A percentile compares a stretch with the other conserved stretches of the same genome.
These are phyloP conservation scores for Dactylorhiza incarnata DNA, from an alignment of 106 monocot species.

Conservation along the genomic window DNA sequence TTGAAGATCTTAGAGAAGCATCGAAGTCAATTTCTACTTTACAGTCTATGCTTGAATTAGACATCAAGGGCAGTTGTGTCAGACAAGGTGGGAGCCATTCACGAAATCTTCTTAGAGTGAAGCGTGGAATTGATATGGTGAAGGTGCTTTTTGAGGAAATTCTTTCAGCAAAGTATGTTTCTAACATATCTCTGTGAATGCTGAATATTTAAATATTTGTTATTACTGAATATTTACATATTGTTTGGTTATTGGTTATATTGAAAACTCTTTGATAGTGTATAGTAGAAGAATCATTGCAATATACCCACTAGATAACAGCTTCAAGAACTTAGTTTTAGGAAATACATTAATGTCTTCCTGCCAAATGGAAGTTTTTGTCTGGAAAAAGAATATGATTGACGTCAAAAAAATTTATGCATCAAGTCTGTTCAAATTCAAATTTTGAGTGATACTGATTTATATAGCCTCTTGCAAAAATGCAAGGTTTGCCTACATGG, in stretches of 20 bases:
- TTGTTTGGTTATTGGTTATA: not conserved
- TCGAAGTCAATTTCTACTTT: conserved; percentile 63
- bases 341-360: too few species aligned
- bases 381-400: too few species aligned
- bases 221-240: conserved; percentile 2
- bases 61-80: conserved; percentile 44
- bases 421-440: too few species aligned
- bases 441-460: too few species aligned
- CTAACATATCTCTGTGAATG: not conserved
- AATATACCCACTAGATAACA: too few species aligned
- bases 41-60: conserved; percentile 49
- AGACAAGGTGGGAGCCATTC: conserved; percentile 73
- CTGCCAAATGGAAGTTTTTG: too few species aligned
- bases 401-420: too few species aligned
- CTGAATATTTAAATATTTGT: not conserved
- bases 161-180: conserved; percentile 58
- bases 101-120: conserved; percentile 86
- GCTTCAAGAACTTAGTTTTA: too few species aligned
- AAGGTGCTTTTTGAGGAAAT: conserved; percentile 83
- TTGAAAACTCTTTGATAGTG: too few species aligned
- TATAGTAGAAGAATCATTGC: too few species aligned
- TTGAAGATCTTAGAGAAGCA: conserved; percentile 62
- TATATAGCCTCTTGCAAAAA: too few species aligned
- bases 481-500: too few species aligned
- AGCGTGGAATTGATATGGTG: conserved; percentile 91